Base-by-base conservation (phyloP, 306 rosid genomes). In the Senna siamea region DNA sequence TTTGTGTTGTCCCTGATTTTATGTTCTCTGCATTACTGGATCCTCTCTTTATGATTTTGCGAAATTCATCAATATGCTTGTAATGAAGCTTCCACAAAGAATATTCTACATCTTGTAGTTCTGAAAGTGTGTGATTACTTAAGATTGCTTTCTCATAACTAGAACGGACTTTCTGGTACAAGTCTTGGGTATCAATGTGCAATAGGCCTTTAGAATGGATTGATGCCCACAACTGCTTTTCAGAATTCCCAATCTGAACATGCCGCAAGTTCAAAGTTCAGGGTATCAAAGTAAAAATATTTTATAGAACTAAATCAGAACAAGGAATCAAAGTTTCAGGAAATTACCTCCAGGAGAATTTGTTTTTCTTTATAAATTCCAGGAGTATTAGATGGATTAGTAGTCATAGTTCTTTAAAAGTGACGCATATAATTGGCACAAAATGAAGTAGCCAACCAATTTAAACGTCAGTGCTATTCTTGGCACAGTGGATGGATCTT, bases 1-100 rank as follows among this genome's bases (percentile, higher is more conserved):
- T 80, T 70, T 72, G 88, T 6, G 50, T 52, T 13, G 0, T 59
- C 63, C 74, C 85, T 23, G 71, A 75, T 60, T 64, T 85, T 66
- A 67, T 69, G 67, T 50, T 77, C 54, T 82, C 95, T 15, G 30
- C 79, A 70, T 74, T 59, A 41, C 76, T 67, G 4, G 93, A 87
- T 78, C 66, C 80, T 85, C 75, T 90, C 87, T 92, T 94, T 70
- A 82, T 78, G 40, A 85, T 75, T 63, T 88, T 94, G 28, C 99
- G 96, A 82, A 94, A 94, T 63, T 94, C 99, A 52, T 90, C 99
- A 1, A 94, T 92, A 56, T 85, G 95, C 92, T 92, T 94, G 77
- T 94, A 94, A 81, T 92, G 93, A 54, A 94, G 92, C 87, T 88
- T 94, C 99, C 99, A 94, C 85, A 94, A 76, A 78, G 89, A 88